phyloP scores from a whole-genome alignment of 108 stramenopile genomes.

The Fragilariopsis cylindrus region DNA sequence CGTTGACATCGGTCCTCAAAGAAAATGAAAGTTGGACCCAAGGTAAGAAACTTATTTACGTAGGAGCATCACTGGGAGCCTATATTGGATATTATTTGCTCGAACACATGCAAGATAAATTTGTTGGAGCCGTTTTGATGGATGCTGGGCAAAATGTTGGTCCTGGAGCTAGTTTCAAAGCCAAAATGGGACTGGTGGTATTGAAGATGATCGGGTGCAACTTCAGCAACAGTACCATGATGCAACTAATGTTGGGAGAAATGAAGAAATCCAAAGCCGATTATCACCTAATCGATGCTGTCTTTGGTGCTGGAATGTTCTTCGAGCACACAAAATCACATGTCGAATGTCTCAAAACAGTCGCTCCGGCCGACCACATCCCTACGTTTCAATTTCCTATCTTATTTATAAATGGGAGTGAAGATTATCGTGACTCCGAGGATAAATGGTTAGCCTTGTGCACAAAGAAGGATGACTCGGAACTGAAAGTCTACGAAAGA shows the following conservation, averaged over 20 bases:
- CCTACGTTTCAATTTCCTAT: constrained; percentile 47
- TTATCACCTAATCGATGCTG: constrained; percentile 45
- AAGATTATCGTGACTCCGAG: constrained; percentile 64
- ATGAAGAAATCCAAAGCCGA: constrained; percentile 52
- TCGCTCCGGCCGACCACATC: constrained; percentile 50
- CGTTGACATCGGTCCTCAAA: constrained; percentile 33
- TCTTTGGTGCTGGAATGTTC: constrained; percentile 50
- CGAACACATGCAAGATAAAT: constrained; percentile 31
- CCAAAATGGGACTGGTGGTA: constrained; percentile 42
- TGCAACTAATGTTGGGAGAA: constrained; percentile 39
- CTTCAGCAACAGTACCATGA: constrained; percentile 31
- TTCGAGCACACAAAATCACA: constrained; percentile 45
- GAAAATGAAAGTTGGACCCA: background rate
- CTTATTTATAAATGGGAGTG: constrained; percentile 56
- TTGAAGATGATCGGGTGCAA: constrained; percentile 17
- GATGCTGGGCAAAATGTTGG: constrained; percentile 69
- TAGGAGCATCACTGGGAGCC: constrained; percentile 56
- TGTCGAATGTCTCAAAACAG: constrained; percentile 49
- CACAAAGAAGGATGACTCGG: constrained; percentile 34
- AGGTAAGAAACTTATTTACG: constrained; percentile 28
- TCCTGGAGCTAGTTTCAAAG: constrained; percentile 52
- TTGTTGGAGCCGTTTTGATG: constrained; percentile 51
- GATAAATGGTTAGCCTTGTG: constrained; percentile 54
- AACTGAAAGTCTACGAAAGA: constrained; percentile 59
- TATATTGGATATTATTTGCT: constrained; percentile 60